Percentiles rank a stretch among this genome's conserved stretches.
Conservation (phyloP, 2,329 filamentous ascomycete species). For the Chaetothyriales sp. region DNA sequence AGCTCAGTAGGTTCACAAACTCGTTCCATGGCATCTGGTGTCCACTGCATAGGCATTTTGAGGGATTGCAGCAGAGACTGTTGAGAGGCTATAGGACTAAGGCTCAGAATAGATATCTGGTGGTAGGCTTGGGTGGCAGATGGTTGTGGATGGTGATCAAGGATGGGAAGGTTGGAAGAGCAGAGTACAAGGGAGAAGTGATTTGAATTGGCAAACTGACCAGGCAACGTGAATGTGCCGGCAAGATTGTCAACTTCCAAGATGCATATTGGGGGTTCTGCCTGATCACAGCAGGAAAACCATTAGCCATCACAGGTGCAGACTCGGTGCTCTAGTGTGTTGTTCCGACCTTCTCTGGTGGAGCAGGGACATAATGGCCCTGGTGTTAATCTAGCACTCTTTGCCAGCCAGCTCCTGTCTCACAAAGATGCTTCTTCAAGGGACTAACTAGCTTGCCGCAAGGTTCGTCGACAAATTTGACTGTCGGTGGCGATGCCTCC, state of each 20-base stretch:
- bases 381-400: background rate
- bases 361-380: background rate
- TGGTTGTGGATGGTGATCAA: background rate
- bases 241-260: background rate
- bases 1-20: slow-evolving; percentile 2
- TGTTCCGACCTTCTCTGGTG: background rate
- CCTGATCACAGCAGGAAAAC: background rate
- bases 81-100: background rate
- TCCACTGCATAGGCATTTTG: slow-evolving; percentile 13
- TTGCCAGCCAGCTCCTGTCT: background rate
- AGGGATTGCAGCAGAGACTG: background rate
- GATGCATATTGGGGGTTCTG: background rate
- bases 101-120: no score
- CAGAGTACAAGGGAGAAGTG: background rate
- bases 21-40: slow-evolving; percentile 7
- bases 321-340: background rate
- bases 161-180: background rate
- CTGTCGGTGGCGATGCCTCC: background rate
- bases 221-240: background rate
- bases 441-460: background rate
- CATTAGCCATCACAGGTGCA: background rate
- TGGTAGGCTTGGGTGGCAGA: background rate
- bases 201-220: background rate
- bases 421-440: background rate
- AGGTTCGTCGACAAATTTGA: background rate